Base-by-base conservation (phyloP, 805 yeast species). In the Candida mattraensis region DNA sequence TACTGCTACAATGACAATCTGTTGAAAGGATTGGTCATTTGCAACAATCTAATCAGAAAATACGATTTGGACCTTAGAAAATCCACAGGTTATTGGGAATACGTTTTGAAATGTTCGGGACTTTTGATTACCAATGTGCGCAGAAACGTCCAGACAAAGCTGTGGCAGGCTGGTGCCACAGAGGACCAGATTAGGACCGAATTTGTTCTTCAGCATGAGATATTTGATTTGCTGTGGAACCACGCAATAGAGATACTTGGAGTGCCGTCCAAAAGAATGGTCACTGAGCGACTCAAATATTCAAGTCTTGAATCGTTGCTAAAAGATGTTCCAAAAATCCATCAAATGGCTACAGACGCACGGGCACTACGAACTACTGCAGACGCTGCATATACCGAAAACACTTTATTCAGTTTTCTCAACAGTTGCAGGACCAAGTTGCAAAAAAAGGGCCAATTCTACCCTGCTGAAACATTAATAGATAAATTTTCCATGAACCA, bases 1-100 rank as follows among this genome's bases (percentile, higher is more conserved):
- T 62, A 56, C 39, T 37, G 56, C 5, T 52, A 51, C 38, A 60
- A 61, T 33, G 48, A 50, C 19, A 49, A 57, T 12, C 37, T 60
- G 7, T 19, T 47, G 11, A 45, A 52, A 24, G 65, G 62, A n/a
- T 28, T 64, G 4, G 18, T 44, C 16, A 33, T 53, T 10, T 46
- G 58, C 34, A 47, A 50, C 26, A 30, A 40, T 8, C 39, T 62
- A 14, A 40, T 59, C 5, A 35, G 37, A 18, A 41, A 44, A 11
- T 60, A 58, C 42, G 18, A 46, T 7, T 24, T 52, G 23, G 41
- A 50, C 17, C 34, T 45, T n/a, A 14, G 23, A 5, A 37, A 47
- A 17, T 50, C 56, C 4, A 45, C 37, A 9, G 35, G 40, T 18
- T 54, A 53, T 33, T 61, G 66, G 62, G 39, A 41, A 8, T 37